phyloP scores from a whole-genome alignment of 2,329 filamentous ascomycete species.

The Venturia nashicola region DNA sequence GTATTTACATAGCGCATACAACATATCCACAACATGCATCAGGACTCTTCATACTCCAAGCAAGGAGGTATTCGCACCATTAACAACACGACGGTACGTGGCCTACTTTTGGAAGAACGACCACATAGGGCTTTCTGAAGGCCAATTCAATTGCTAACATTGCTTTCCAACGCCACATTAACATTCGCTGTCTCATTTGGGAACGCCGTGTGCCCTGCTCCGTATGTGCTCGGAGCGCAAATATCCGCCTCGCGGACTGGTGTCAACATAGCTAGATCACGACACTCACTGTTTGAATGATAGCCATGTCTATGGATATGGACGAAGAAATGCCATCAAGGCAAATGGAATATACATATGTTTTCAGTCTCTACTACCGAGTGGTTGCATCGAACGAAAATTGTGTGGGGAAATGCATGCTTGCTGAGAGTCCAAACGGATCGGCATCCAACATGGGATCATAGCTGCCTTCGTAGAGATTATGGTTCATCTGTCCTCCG shows the following conservation, averaged over 20 bases:
- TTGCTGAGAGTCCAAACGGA: constrained; percentile 83
- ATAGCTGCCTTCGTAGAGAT: constrained; percentile 34
- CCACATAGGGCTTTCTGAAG: not conserved
- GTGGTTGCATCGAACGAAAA: constrained; percentile 50
- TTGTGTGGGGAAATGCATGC: constrained; percentile 86
- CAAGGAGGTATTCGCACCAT: not conserved
- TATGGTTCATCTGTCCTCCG: constrained; percentile 5
- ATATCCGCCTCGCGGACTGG: not conserved
- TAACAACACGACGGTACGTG: not conserved
- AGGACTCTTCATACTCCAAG: not conserved
- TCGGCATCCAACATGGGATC: constrained; percentile 87
- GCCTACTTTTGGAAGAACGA: not conserved
- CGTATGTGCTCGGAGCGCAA: not conserved
- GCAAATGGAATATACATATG: not conserved
- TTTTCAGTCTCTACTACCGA: not conserved
- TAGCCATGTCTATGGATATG: not conserved
- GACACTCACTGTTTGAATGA: no score
- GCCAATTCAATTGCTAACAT: not conserved
- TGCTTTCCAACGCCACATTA: not conserved
- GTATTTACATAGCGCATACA: not conserved
- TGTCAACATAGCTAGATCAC: not conserved
- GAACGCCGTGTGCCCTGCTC: not conserved
- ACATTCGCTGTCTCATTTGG: not conserved
- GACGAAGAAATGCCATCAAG: not conserved
- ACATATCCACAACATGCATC: not conserved